A percentile compares a stretch with the other conserved stretches of the same genome.
Conservation (phyloP, 208 protist species). For the Leishmania amazonensis region DNA sequence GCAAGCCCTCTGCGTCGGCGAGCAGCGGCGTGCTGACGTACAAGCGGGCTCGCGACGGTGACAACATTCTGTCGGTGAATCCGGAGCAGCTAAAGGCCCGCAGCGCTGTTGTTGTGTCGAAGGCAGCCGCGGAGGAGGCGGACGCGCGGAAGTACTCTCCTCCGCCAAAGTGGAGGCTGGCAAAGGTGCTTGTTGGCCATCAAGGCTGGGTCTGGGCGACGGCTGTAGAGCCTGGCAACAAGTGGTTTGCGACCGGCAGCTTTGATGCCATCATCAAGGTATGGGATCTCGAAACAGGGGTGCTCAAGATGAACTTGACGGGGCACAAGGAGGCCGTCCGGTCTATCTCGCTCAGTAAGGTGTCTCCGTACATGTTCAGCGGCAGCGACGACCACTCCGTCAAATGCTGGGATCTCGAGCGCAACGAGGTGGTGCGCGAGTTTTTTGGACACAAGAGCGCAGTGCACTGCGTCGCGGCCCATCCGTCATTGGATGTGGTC, state of each 20-base stretch:
- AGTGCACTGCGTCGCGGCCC: conserved; percentile 93
- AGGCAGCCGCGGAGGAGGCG: conserved; percentile 21
- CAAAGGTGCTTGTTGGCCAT: conserved; percentile 90
- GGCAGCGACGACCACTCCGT: conserved; percentile 98
- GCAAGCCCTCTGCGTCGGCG: neutral
- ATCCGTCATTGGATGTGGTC: conserved; percentile 98
- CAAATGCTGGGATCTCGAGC: conserved; percentile 99
- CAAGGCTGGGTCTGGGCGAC: conserved; percentile 97
- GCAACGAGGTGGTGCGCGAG: conserved; percentile 92
- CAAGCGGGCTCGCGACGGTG: conserved; percentile 42
- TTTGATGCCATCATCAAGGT: conserved; percentile 99
- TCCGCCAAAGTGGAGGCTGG: conserved; percentile 94
- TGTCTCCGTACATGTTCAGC: conserved; percentile 99
- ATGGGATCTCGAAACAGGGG: conserved; percentile 97
- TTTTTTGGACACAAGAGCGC: conserved; percentile 98
- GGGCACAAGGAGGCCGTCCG: conserved; percentile 97
- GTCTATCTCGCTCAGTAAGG: conserved; percentile 83
- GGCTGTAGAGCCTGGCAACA: conserved; percentile 98
- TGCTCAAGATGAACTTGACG: conserved; percentile 98
- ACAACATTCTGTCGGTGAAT: conserved; percentile 56
- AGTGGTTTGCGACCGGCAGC: conserved; percentile 99
- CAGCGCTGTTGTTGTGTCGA: conserved; percentile 44
- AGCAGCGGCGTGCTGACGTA: neutral
- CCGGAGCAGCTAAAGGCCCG: conserved; percentile 56
- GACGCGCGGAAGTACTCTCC: conserved; percentile 38